These are phyloP conservation scores for Massarina eburnea DNA, from an alignment of 2,329 filamentous ascomycete genomes.

Conservation along the genomic window DNA sequence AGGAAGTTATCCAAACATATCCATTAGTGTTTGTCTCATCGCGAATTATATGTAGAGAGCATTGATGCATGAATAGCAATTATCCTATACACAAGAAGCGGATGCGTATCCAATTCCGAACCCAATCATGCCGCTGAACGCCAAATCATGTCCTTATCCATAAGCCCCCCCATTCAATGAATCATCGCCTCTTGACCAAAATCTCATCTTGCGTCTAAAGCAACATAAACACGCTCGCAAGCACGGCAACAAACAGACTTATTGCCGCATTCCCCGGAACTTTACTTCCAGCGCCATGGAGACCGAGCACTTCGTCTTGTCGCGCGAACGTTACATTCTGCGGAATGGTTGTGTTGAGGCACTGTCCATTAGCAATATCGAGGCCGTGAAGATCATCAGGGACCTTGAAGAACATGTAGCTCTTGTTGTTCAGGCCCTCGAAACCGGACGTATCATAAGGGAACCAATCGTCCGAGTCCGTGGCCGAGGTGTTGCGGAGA, in stretches of 20 bases:
- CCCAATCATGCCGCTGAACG: not conserved
- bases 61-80: not conserved
- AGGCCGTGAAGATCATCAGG: constrained; percentile 68
- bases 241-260: constrained; percentile 38
- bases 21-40: too few species aligned
- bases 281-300: constrained; percentile 33
- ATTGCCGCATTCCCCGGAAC: constrained; percentile 29
- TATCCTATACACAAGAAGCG: not conserved
- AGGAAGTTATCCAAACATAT: too few species aligned
- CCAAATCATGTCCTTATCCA: not conserved
- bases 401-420: constrained; percentile 79
- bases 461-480: constrained; percentile 67
- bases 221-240: constrained; percentile 27
- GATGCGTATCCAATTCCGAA: not conserved
- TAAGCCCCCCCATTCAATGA: too few species aligned
- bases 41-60: too few species aligned
- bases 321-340: constrained; percentile 71
- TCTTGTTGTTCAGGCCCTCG: constrained; percentile 63
- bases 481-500: constrained; percentile 71
- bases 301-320: constrained; percentile 39
- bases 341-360: constrained; percentile 63
- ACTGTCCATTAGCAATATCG: constrained; percentile 69
- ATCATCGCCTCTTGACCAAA: not conserved
- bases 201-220: constrained; percentile 17
- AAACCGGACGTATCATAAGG: constrained; percentile 76